Evolutionary conservation across 1,284 basidiomycete species (phyloP).

Genomic region (Fomitiporia mediterranea): DNA sequence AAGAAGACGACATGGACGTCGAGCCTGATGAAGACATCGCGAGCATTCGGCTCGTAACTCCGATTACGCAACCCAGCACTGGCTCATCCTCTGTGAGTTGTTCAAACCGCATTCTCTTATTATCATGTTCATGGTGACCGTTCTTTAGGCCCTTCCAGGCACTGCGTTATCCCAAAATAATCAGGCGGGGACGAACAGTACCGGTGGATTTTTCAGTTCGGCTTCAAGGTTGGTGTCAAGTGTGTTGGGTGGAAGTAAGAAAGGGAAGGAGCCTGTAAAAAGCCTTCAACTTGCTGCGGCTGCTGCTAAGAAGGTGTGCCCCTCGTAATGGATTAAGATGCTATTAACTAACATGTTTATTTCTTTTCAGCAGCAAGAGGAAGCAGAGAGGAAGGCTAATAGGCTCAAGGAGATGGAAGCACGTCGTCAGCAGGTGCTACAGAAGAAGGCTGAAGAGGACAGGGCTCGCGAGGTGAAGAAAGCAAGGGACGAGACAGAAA

Average conservation of each 20-base stretch:
- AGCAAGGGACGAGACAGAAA: conserved; percentile 63
- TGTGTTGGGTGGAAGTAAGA: conserved; percentile 62
- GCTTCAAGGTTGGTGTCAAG: conserved; percentile 61
- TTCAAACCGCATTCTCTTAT: background rate
- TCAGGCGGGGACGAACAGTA: conserved; percentile 9
- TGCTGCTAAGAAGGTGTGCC: conserved; percentile 77
- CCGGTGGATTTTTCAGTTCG: conserved; percentile 55
- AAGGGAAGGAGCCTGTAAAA: conserved; percentile 70
- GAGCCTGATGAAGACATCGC: conserved; percentile 31
- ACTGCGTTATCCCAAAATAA: background rate
- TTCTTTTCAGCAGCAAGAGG: conserved; percentile 72
- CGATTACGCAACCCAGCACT: conserved; percentile 35
- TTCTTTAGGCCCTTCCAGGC: background rate
- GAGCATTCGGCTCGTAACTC: conserved; percentile 21
- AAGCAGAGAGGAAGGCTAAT: conserved; percentile 71
- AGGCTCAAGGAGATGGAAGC: conserved; percentile 77
- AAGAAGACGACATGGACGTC: conserved; percentile 30
- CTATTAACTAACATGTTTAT: background rate
- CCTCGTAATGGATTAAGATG: background rate
- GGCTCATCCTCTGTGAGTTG: conserved; percentile 40
- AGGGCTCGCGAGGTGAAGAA: conserved; percentile 65
- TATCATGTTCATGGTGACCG: background rate
- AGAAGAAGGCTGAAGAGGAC: conserved; percentile 78
- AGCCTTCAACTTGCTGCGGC: conserved; percentile 78
- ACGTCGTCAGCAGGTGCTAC: conserved; percentile 62